These are phyloP conservation scores for Guillardia theta DNA, from an alignment of 78 protist species.

Conservation along the genomic window DNA sequence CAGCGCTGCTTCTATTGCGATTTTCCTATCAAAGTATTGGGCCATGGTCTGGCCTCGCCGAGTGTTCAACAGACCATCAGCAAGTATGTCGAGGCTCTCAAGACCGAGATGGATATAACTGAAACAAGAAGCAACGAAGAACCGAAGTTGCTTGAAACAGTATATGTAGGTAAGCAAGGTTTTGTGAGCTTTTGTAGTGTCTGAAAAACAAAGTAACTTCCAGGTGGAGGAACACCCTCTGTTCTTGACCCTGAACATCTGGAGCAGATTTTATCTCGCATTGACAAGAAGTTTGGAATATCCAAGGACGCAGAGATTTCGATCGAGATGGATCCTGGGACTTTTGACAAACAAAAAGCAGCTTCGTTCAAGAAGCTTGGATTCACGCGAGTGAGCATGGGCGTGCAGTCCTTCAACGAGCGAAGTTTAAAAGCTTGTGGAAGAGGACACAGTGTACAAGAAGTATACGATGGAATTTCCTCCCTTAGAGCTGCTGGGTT, in stretches of 20 bases:
- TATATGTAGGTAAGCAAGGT: no score
- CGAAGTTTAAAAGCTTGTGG: neutral
- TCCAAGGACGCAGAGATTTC: neutral
- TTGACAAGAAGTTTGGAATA: neutral
- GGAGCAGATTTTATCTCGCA: neutral
- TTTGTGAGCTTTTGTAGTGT: no score
- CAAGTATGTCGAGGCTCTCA: neutral
- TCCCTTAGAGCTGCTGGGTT: neutral
- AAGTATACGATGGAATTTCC: neutral
- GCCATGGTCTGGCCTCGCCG: neutral
- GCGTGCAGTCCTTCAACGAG: neutral
- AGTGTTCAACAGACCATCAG: neutral
- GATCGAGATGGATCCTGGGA: constrained; percentile 8
- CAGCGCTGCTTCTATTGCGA: neutral
- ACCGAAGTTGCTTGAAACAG: no score
- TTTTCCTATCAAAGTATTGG: neutral
- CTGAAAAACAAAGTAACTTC: no score
- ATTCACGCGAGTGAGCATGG: neutral
- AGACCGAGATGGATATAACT: no score
- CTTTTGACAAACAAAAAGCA: neutral
- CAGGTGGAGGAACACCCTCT: constrained; percentile 8
- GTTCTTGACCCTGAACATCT: neutral
- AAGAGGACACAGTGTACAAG: neutral
- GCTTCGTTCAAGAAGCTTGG: neutral
- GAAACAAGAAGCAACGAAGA: no score